Evolutionary conservation across 139 green algal genomes (phyloP).

Genomic region (Zygnema circumcarinatum): DNA sequence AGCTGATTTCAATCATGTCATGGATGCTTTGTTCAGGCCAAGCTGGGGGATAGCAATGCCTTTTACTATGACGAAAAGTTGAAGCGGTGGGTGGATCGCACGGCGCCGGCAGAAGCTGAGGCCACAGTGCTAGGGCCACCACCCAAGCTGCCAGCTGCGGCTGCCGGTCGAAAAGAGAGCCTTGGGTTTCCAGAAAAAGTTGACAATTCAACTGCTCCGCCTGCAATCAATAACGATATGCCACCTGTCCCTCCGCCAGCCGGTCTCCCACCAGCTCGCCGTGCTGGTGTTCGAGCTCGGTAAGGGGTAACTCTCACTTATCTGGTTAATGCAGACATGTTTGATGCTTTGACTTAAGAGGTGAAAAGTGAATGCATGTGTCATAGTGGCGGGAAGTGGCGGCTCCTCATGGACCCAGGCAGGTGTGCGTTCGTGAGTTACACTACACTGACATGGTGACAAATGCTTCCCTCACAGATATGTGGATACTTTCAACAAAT

Average conservation of each 20-base stretch:
- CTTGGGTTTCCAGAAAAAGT: background rate
- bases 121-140: constrained; percentile 36
- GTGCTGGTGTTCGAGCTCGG: background rate
- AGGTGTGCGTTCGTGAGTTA: background rate
- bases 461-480: constrained; percentile 11
- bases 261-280: background rate
- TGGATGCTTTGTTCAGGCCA: too few species aligned
- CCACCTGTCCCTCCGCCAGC: background rate
- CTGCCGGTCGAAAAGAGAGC: background rate
- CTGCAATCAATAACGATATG: background rate
- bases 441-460: background rate
- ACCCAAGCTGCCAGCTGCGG: constrained; percentile 10
- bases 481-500: constrained; percentile 44
- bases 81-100: constrained; percentile 70
- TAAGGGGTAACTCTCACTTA: background rate
- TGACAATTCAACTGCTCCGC: background rate
- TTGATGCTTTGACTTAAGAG: background rate
- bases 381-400: background rate
- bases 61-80: constrained; percentile 79
- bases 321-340: background rate
- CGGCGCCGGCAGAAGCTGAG: constrained; percentile 47
- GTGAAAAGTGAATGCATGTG: background rate
- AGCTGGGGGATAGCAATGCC: constrained; percentile 69
- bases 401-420: background rate
- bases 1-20: too few species aligned